Evolutionary conservation across 352 stramenopile species (phyloP).

Genomic region (Phytophthora europaea): DNA sequence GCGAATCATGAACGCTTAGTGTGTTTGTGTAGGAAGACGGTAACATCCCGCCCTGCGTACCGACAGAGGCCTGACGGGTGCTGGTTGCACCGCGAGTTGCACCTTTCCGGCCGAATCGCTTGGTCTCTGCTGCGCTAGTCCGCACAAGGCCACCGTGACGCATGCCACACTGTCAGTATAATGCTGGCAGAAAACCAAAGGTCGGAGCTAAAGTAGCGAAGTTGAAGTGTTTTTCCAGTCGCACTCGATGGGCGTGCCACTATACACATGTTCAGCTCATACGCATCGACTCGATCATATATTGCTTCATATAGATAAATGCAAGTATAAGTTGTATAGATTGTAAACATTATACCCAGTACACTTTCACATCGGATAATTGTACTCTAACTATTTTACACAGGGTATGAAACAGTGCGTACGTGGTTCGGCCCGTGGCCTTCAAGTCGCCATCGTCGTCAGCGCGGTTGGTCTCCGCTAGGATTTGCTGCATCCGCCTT

Average conservation of each 20-base stretch:
- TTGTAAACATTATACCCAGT: too few relatives aligned
- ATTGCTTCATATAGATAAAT: too few relatives aligned
- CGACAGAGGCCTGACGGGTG: conserved; percentile 21
- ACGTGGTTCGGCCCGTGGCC: neutral
- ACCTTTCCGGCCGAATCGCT: conserved; percentile 13
- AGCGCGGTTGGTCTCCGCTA: conserved; percentile 20
- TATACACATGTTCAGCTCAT: neutral
- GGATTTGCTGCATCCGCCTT: conserved; percentile 21
- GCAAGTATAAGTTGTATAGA: too few relatives aligned
- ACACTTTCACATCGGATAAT: too few relatives aligned
- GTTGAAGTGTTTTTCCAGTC: conserved; percentile 23
- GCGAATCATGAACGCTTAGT: conserved; percentile 7
- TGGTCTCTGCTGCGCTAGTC: neutral
- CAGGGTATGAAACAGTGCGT: neutral
- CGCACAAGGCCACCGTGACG: neutral
- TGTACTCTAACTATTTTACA: neutral
- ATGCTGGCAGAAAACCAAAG: conserved; percentile 8
- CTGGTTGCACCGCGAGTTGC: conserved; percentile 21
- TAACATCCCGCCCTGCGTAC: conserved; percentile 4
- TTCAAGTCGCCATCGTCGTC: conserved; percentile 35
- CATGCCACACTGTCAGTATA: neutral
- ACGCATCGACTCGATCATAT: too few relatives aligned
- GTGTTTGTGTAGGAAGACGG: neutral
- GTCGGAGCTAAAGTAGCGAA: conserved; percentile 2
- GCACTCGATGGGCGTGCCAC: conserved; percentile 3